Evolutionary conservation across 2,329 filamentous ascomycete species (phyloP).

Genomic region (Chaetomiaceae sp.): DNA sequence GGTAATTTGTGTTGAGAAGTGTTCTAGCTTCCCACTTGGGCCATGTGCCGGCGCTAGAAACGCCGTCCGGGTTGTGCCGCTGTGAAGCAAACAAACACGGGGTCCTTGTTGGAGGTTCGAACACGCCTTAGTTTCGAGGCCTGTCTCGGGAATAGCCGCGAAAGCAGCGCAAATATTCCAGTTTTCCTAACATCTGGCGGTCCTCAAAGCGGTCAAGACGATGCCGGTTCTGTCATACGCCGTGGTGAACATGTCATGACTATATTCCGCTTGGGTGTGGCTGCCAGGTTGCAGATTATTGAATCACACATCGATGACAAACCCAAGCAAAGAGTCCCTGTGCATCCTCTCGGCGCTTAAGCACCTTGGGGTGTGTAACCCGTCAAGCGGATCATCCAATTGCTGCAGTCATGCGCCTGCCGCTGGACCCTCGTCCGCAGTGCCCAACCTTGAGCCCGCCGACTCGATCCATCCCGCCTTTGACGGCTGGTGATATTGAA

Average conservation of each 20-base stretch:
- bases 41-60: neutral
- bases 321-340: neutral
- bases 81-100: neutral
- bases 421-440: too few relatives aligned
- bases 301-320: neutral
- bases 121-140: neutral
- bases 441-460: too few relatives aligned
- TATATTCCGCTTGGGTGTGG: neutral
- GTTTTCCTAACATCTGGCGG: neutral
- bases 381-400: neutral
- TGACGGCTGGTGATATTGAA: too few relatives aligned
- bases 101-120: neutral
- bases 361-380: neutral
- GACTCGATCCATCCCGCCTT: too few relatives aligned
- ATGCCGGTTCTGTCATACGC: neutral
- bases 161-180: neutral
- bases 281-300: constrained; percentile 3
- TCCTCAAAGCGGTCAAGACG: constrained; percentile 8
- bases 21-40: neutral
- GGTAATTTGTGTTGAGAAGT: too few relatives aligned
- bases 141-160: neutral
- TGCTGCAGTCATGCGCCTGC: neutral
- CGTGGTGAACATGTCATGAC: neutral
- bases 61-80: neutral
- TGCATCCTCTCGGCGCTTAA: neutral